Conservation (phyloP, 1,284 basidiomycete species). For the Papiliotrema terrestris region DNA sequence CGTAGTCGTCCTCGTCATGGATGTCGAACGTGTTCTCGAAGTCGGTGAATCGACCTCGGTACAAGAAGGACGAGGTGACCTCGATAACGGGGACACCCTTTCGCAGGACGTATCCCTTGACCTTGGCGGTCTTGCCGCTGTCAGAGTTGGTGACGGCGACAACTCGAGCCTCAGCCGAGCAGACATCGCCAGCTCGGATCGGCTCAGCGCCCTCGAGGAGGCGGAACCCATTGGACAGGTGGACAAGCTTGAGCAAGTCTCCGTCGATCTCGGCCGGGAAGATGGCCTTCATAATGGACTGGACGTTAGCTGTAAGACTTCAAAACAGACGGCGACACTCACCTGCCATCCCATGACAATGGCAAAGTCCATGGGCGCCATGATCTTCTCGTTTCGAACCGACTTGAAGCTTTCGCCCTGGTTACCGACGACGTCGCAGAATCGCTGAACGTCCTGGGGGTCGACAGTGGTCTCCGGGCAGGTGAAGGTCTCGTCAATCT, state of each 20-base stretch:
- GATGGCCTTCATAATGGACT: slow-evolving; percentile 96
- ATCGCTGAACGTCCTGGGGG: slow-evolving; percentile 71
- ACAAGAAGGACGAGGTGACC: slow-evolving; percentile 92
- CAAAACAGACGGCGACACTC: slow-evolving; percentile 34
- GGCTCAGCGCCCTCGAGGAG: slow-evolving; percentile 73
- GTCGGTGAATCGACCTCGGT: slow-evolving; percentile 90
- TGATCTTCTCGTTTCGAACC: slow-evolving; percentile 63
- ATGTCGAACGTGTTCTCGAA: slow-evolving; percentile 95
- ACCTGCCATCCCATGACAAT: slow-evolving; percentile 98
- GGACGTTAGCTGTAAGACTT: slow-evolving; percentile 10
- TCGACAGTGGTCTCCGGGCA: slow-evolving; percentile 79
- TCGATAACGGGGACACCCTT: slow-evolving; percentile 79
- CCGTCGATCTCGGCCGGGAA: slow-evolving; percentile 90
- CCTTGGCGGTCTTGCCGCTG: slow-evolving; percentile 89
- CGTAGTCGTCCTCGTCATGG: slow-evolving; percentile 81
- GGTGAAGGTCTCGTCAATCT: slow-evolving; percentile 70
- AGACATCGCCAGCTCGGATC: slow-evolving; percentile 80
- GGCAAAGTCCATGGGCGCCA: slow-evolving; percentile 97
- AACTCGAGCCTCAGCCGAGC: slow-evolving; percentile 83
- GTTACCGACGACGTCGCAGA: slow-evolving; percentile 92
- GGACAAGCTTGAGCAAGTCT: slow-evolving; percentile 91
- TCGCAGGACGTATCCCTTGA: slow-evolving; percentile 79
- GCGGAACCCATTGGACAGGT: slow-evolving; percentile 94
- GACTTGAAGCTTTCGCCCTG: slow-evolving; percentile 86
- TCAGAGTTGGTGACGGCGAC: slow-evolving; percentile 86